These are phyloP conservation scores for Kluyveromyces aestuarii DNA, from an alignment of 805 yeast genomes.

Conservation along the genomic window DNA sequence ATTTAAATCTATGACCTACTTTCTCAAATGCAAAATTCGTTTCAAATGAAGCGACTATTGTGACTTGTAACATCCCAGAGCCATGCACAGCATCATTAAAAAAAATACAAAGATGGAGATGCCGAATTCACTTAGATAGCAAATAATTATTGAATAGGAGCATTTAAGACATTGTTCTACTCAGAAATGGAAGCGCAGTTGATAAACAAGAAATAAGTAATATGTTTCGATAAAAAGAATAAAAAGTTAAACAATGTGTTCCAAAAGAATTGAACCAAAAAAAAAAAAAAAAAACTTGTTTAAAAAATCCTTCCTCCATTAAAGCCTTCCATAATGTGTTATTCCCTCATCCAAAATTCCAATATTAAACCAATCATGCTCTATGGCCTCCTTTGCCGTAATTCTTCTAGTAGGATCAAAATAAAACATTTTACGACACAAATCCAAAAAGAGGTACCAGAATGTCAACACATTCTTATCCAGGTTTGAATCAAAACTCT, in stretches of 20 bases:
- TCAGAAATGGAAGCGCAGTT: not conserved
- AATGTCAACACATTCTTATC: slow-evolving; percentile 60
- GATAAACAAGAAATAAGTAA: not conserved
- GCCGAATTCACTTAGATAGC: no score
- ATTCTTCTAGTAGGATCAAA: slow-evolving; percentile 67
- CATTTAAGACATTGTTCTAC: no score
- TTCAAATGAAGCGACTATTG: no score
- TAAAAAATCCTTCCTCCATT: slow-evolving; percentile 1
- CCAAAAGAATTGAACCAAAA: slow-evolving; percentile 1
- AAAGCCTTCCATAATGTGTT: slow-evolving; percentile 18
- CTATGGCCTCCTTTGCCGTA: slow-evolving; percentile 66
- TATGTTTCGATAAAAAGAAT: not conserved
- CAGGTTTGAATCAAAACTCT: slow-evolving; percentile 12
- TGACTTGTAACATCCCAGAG: no score
- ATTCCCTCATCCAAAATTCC: slow-evolving; percentile 51
- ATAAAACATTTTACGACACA: slow-evolving; percentile 53
- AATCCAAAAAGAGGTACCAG: slow-evolving; percentile 76
- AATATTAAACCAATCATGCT: slow-evolving; percentile 73
- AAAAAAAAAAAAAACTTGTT: slow-evolving; percentile 1
- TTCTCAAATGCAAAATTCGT: no score
- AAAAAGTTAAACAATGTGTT: not conserved
- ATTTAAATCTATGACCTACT: no score
- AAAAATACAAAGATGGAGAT: no score
- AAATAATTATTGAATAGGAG: no score
- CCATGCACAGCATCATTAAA: no score